Evolutionary conservation across 768 basidiomycete species (phyloP), one percentile per base, ranked within the genome.

Genomic region (Psilocybe sp.): DNA sequence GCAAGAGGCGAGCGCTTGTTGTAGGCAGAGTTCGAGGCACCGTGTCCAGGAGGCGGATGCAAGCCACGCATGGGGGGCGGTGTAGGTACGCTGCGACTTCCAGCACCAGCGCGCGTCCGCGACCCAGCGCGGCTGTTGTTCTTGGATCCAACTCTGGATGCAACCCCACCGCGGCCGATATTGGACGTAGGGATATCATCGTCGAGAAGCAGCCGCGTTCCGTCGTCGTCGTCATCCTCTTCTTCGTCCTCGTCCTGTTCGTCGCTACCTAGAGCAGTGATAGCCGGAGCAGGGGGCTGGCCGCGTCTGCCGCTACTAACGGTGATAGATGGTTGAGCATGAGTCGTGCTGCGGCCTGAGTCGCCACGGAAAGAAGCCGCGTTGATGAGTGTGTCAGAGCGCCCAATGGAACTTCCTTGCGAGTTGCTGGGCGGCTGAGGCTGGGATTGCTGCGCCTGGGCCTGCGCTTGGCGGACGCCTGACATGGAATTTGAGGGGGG

Each of bases 121-220:
- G 63, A 63, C 40, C 55, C 58, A 20, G 62, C 51, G 13, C 64
- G 48, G 43, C 62, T 59, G 35, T 35, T 19, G 33, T 35, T 34
- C 5, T 15, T 39, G 6, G 53, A 48, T 45, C 23, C 23, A 3
- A 28, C 23, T 28, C 23, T 28, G 4, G 23, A 28, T 7, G 23
- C 23, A 7, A 28, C 36, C 37, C 51, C 51, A 7, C 68, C 65
- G 10, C 67, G 49, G 16, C 66, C 63, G 13, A 68, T 54, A 49
- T 64, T 63, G 32, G 66, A 65, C 5, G 60, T 60, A 16, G 66
- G 64, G 12, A 64, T 52, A 19, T 63, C 56, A 2, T 58, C 56
- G 33, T 28, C 23, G 23, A 28, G 23, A 7, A 28, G 23, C 23
- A 28, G 23, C 23, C 23, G 23, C 23, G 23, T 28, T 3, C 23